Conservation (phyloP, 169 alveolate species). For the Plasmodium malariae region DNA sequence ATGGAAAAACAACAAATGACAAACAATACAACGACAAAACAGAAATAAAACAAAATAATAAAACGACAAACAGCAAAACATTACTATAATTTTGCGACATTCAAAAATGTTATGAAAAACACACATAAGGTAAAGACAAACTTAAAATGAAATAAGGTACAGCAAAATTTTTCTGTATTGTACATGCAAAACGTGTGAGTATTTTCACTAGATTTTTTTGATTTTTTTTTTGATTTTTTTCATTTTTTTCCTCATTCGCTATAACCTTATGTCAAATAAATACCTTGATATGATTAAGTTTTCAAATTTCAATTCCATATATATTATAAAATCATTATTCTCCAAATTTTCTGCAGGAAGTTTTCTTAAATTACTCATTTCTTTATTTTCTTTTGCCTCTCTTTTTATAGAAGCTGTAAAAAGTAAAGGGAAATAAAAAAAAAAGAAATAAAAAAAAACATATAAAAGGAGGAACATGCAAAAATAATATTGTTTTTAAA, state of each 20-base stretch:
- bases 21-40: no score
- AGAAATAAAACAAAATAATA: no score
- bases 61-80: no score
- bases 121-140: no score
- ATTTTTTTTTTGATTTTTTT: not conserved
- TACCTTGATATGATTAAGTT: conserved; percentile 38
- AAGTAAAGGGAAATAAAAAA: not conserved
- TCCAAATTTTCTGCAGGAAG: not conserved
- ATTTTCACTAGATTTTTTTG: not conserved
- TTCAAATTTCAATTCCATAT: conserved; percentile 41
- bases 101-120: no score
- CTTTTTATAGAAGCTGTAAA: conserved; percentile 34
- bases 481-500: not conserved
- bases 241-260: not conserved
- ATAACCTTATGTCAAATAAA: conserved; percentile 61
- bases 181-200: no score
- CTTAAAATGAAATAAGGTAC: no score
- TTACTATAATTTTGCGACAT: no score
- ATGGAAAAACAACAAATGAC: no score
- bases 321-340: conserved; percentile 55
- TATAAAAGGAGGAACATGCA: not conserved
- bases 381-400: conserved; percentile 66
- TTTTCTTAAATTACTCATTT: not conserved
- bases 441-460: not conserved
- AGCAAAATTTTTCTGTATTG: no score